phyloP scores from a whole-genome alignment of 345 rosid species.

The Moricandia arvensis region DNA sequence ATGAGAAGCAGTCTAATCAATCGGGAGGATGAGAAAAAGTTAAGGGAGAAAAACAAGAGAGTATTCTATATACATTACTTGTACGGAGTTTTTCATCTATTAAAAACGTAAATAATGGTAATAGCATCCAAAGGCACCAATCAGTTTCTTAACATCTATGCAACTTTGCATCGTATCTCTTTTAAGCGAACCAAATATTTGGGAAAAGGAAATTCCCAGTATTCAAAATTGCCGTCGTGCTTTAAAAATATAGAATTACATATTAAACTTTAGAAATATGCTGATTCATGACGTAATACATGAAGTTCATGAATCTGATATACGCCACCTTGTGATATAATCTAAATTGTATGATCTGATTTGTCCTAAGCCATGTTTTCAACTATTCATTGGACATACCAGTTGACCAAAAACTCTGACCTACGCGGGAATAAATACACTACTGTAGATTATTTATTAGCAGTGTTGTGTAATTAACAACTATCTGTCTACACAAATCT shows the following conservation, averaged over 20 bases:
- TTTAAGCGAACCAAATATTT: slow-evolving; percentile 20
- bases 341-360: slow-evolving; percentile 24
- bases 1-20: too few species aligned
- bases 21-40: too few species aligned
- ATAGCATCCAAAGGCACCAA: slow-evolving; percentile 1
- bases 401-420: slow-evolving; percentile 19
- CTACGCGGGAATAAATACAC: slow-evolving; percentile 9
- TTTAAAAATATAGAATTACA: background rate
- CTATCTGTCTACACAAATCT: background rate
- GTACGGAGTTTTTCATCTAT: background rate
- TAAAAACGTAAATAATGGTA: background rate
- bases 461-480: background rate
- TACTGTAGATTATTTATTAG: background rate
- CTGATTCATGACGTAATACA: slow-evolving; percentile 12
- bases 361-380: slow-evolving; percentile 19
- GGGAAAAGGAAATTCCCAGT: slow-evolving; percentile 2
- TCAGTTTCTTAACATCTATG: background rate
- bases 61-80: too few species aligned
- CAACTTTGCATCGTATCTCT: slow-evolving; percentile 25
- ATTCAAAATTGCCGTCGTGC: background rate
- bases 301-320: too few species aligned
- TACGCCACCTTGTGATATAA: slow-evolving; percentile 6
- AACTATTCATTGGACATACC: slow-evolving; percentile 15
- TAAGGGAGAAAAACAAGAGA: too few species aligned
- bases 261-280: background rate